A percentile compares a stretch with the other conserved stretches of the same genome.
Conservation (phyloP, 345 rosid genomes). For the Aurinia saxatilis region DNA sequence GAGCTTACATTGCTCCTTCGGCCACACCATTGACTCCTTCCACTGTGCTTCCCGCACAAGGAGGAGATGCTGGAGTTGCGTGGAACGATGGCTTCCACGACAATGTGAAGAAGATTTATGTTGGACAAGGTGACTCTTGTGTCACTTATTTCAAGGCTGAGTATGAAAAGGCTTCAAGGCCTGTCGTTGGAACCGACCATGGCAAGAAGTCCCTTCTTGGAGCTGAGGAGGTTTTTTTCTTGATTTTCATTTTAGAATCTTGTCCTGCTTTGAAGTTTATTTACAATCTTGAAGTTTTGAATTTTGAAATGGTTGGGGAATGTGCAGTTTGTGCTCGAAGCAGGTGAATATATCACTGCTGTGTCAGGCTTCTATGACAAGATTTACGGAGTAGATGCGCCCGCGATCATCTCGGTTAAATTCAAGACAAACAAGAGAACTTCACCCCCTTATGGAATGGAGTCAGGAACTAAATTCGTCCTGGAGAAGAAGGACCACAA, state of each 20-base stretch:
- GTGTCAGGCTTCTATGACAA: slow-evolving; percentile 23
- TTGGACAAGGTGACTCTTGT: slow-evolving; percentile 26
- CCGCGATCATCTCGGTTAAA: slow-evolving; percentile 5
- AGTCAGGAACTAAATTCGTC: slow-evolving; percentile 14
- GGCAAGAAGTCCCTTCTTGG: slow-evolving; percentile 23
- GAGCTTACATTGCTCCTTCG: slow-evolving; percentile 17
- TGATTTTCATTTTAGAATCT: neutral
- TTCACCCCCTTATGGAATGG: slow-evolving; percentile 11
- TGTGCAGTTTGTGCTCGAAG: slow-evolving; percentile 29
- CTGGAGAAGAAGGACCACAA: slow-evolving; percentile 20
- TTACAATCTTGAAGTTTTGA: neutral
- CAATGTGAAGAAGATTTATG: slow-evolving; percentile 13
- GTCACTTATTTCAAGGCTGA: slow-evolving; percentile 18
- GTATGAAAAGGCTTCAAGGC: slow-evolving; percentile 16
- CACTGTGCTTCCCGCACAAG: slow-evolving; percentile 14
- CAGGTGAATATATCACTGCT: slow-evolving; percentile 16
- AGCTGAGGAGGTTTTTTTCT: slow-evolving; percentile 21
- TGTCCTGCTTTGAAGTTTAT: neutral
- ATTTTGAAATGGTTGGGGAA: slow-evolving; percentile 9
- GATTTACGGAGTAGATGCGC: slow-evolving; percentile 5
- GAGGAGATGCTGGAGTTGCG: slow-evolving; percentile 26
- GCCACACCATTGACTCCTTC: slow-evolving; percentile 14
- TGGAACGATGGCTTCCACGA: slow-evolving; percentile 33
- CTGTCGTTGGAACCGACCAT: slow-evolving; percentile 13
- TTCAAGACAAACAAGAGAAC: slow-evolving; percentile 22